Evolutionary conservation across 2,329 filamentous ascomycete genomes (phyloP), one percentile per base, ranked within the genome.

Genomic region (Beauveria varroae): DNA sequence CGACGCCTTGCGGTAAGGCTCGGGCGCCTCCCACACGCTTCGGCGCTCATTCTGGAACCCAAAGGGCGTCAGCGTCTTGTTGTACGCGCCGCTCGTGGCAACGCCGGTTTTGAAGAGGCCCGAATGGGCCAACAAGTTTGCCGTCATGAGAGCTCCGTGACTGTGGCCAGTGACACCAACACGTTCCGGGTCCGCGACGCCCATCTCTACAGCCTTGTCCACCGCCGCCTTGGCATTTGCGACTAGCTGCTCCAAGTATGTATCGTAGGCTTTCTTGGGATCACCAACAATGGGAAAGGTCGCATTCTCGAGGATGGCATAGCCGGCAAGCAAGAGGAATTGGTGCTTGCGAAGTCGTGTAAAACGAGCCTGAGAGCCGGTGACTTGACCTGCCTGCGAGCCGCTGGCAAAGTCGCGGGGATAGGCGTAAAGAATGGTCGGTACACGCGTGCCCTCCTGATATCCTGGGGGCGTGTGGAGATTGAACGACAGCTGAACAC

Each of bases 151-250:
- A 16, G 57, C 57, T 14, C 57, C 57, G 50, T 60, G 57, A 28
- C 57, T 60, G 57, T 60, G 57, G 1, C 57, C 57, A 3, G 40
- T 53, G 57, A 60, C 57, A 30, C 57, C 49, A 9, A 60, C 57
- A 14, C 57, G 49, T 3, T 53, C 57, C 28, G 57, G 57, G 50
- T 60, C 57, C 26, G 57, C 37, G n/a, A 60, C 81, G 37, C 79
- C 86, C 28, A 88, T 75, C 72, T 88, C 84, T 5, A 76, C 75
- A 3, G 86, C 84, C 71, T 88, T 88, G 52, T 74, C 74, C 52
- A 89, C 57, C 12, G 57, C 57, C 8, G 57, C 57, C 50, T 60
- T 53, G 26, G 57, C 57, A 8, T 60, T 60, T 3, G 49, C 49
- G 7, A 54, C 41, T 10, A 60, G 57, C 50, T 60, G 57, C 57